phyloP scores from a whole-genome alignment of 2,329 filamentous ascomycete genomes.

The Colletotrichum camelliae region DNA sequence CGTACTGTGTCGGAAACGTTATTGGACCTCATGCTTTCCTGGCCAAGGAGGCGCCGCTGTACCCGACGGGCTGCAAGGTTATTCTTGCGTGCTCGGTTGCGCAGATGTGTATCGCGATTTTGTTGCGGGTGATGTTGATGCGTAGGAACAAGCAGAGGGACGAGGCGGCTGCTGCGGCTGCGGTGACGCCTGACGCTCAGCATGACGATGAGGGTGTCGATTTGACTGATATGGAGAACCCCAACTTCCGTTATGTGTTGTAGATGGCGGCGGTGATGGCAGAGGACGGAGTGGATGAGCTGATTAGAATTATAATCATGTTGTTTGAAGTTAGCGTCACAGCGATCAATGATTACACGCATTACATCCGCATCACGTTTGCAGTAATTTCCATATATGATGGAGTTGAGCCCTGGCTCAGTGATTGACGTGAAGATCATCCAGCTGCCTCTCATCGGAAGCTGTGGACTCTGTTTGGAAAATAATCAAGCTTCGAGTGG shows the following conservation, averaged over 20 bases:
- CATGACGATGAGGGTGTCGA: slow-evolving; percentile 35
- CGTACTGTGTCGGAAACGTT: slow-evolving; percentile 51
- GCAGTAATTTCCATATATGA: not conserved
- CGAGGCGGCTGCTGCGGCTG: slow-evolving; percentile 25
- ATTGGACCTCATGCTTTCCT: slow-evolving; percentile 53
- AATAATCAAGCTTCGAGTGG: not conserved
- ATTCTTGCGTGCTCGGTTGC: slow-evolving; percentile 50
- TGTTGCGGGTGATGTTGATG: slow-evolving; percentile 38
- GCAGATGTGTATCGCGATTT: slow-evolving; percentile 43
- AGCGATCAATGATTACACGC: not conserved
- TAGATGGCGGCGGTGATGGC: not conserved
- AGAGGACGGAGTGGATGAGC: not conserved
- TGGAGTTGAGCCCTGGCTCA: not conserved
- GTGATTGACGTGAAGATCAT: not conserved
- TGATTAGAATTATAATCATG: not conserved
- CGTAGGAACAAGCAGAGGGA: slow-evolving; percentile 44
- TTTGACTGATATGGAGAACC: slow-evolving; percentile 43
- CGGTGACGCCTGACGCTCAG: slow-evolving; percentile 5
- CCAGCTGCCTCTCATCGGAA: not conserved
- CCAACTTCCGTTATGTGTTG: slow-evolving; percentile 32
- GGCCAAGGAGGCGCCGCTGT: slow-evolving; percentile 48
- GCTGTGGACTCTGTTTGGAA: not conserved
- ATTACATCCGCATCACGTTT: not conserved
- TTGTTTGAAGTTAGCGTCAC: not conserved
- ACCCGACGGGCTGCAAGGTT: slow-evolving; percentile 56